Conservation (phyloP, 495 filamentous ascomycete genomes). For the Penicilliopsis zonata region DNA sequence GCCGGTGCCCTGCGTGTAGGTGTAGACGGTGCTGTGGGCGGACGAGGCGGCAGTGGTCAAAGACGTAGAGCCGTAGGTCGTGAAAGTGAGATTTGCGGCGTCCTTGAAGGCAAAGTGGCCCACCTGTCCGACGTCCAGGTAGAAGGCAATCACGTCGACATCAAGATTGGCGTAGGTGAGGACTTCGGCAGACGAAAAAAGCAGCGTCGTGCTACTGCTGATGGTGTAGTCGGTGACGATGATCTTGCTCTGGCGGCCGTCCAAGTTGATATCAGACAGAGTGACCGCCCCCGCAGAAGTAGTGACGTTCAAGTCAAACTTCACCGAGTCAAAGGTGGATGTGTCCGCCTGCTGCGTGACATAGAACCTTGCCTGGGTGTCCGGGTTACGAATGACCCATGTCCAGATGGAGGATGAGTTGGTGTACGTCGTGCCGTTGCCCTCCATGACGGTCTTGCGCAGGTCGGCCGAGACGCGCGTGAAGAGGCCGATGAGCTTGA, state of each 20-base stretch:
- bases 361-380: conserved; percentile 46
- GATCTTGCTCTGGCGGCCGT: conserved; percentile 60
- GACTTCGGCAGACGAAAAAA: conserved; percentile 62
- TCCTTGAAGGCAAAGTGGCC: conserved; percentile 43
- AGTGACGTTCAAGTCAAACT: conserved; percentile 44
- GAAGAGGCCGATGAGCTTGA: conserved; percentile 43
- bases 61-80: conserved; percentile 31
- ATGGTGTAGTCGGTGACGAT: conserved; percentile 61
- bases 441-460: conserved; percentile 39
- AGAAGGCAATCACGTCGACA: conserved; percentile 38
- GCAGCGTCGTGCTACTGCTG: conserved; percentile 33
- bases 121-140: conserved; percentile 51
- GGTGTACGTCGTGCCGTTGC: conserved; percentile 44
- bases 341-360: conserved; percentile 48
- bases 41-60: conserved; percentile 28
- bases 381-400: conserved; percentile 42
- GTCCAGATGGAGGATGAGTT: conserved; percentile 31
- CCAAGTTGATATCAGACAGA: conserved; percentile 50
- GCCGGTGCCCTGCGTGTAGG: conserved; percentile 20
- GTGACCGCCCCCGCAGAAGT: conserved; percentile 40
- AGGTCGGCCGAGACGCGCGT: conserved; percentile 42
- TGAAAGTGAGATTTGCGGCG: conserved; percentile 22
- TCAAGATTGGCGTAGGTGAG: conserved; percentile 42
- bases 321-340: conserved; percentile 34
- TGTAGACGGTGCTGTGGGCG: conserved; percentile 32